These are phyloP conservation scores for Metschnikowia henanensis DNA, from an alignment of 805 yeast genomes.

Conservation along the genomic window DNA sequence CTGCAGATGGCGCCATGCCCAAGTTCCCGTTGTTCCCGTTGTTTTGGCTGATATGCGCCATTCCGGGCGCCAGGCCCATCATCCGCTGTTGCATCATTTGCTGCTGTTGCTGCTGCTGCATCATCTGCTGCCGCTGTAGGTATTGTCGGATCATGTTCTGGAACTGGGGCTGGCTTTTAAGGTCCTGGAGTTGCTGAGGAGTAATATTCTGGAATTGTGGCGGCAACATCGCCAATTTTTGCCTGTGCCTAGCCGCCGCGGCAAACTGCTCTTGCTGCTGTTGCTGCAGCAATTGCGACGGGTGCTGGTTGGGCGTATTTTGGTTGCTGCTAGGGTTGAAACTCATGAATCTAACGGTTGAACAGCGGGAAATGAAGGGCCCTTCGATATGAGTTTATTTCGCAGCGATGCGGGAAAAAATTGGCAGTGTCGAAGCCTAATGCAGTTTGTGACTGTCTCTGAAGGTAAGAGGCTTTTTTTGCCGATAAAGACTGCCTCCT, in stretches of 20 bases:
- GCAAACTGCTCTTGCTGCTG: conserved; percentile 11
- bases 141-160: conserved; percentile 41
- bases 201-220: conserved; percentile 30
- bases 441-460: too few species aligned
- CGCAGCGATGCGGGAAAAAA: too few species aligned
- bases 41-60: conserved; percentile 2
- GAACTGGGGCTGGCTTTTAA: conserved; percentile 43
- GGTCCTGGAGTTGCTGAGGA: conserved; percentile 44
- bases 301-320: conserved; percentile 8
- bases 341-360: conserved; percentile 11
- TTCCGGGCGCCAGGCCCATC: conserved; percentile 6
- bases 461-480: too few species aligned
- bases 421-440: too few species aligned
- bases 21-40: neutral
- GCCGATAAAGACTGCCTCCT: neutral
- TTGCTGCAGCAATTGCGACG: conserved; percentile 8
- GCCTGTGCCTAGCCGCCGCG: conserved; percentile 21
- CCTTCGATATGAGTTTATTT: too few species aligned
- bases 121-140: conserved; percentile 40
- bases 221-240: conserved; percentile 27
- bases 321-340: conserved; percentile 11
- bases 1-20: neutral
- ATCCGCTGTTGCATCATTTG: conserved; percentile 17
- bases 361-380: neutral
- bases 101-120: conserved; percentile 37